phyloP scores from a whole-genome alignment of 208 protist species.

The Crithidia sp. region DNA sequence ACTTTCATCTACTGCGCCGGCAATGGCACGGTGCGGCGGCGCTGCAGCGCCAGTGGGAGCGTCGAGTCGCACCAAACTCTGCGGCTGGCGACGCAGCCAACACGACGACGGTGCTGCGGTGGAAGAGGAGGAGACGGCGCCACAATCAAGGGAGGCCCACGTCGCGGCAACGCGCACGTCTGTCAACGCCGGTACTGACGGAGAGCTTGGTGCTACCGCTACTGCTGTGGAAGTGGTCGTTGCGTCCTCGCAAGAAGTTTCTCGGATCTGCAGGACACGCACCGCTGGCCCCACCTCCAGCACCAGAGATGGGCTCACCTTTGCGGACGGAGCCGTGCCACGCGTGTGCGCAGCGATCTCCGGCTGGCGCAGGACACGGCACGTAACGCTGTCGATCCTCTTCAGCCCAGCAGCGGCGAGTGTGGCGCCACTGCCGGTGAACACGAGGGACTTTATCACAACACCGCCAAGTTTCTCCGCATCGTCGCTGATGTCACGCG shows the following conservation, averaged over 20 bases:
- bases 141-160: neutral
- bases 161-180: neutral
- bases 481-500: neutral
- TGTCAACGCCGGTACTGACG: neutral
- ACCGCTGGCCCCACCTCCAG: slow-evolving; percentile 5
- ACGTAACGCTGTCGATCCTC: slow-evolving; percentile 7
- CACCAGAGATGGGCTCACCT: neutral
- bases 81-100: neutral
- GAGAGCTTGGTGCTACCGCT: neutral
- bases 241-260: neutral
- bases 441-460: slow-evolving; percentile 11
- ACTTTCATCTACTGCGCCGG: neutral
- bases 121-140: neutral
- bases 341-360: neutral
- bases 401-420: slow-evolving; percentile 5
- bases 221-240: neutral
- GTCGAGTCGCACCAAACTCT: slow-evolving; percentile 1
- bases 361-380: slow-evolving; percentile 3
- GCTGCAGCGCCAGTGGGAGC: neutral
- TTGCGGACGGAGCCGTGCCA: no score
- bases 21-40: no score
- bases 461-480: slow-evolving; percentile 6
- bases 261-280: slow-evolving; percentile 1
- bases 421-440: slow-evolving; percentile 3
- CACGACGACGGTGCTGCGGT: neutral